phyloP scores from a whole-genome alignment of 768 basidiomycete species.

The Mycena leptocephala region DNA sequence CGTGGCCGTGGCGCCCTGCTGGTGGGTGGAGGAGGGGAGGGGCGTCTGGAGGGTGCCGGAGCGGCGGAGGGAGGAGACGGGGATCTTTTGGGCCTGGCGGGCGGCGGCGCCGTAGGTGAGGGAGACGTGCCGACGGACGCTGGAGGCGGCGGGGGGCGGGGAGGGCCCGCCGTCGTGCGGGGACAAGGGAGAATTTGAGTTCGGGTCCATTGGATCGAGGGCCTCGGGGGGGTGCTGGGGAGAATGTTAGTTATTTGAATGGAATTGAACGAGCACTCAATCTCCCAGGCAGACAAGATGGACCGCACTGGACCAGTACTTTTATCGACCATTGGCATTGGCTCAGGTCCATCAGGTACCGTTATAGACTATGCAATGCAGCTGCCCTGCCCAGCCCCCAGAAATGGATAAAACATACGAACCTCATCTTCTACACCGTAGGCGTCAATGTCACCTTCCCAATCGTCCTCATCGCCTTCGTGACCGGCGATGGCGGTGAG shows the following conservation, averaged over 20 bases:
- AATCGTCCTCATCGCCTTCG: slow-evolving; percentile 91
- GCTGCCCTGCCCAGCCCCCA: slow-evolving; percentile 38
- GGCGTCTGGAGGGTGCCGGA: slow-evolving; percentile 83
- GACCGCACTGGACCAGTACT: background rate
- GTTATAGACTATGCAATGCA: slow-evolving; percentile 21
- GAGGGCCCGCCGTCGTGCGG: slow-evolving; percentile 81
- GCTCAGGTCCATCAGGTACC: too few species aligned
- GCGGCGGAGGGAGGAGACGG: slow-evolving; percentile 73
- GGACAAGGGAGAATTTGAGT: slow-evolving; percentile 73
- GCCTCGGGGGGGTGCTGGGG: slow-evolving; percentile 56
- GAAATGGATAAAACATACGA: too few species aligned
- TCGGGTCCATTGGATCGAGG: slow-evolving; percentile 65
- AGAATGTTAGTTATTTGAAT: slow-evolving; percentile 15
- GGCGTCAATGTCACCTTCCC: slow-evolving; percentile 79
- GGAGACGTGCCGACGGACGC: slow-evolving; percentile 86
- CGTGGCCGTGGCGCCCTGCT: too few species aligned
- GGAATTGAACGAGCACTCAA: too few species aligned
- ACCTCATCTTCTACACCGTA: slow-evolving; percentile 71
- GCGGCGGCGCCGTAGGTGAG: slow-evolving; percentile 80
- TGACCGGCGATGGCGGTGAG: slow-evolving; percentile 89
- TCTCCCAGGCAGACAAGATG: background rate
- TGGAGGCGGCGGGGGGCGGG: slow-evolving; percentile 79
- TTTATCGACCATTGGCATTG: background rate
- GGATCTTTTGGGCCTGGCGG: slow-evolving; percentile 66
- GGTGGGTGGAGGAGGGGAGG: slow-evolving; percentile 56